Conservation (phyloP, 257 asterid species). For the Nemophila menziesii region DNA sequence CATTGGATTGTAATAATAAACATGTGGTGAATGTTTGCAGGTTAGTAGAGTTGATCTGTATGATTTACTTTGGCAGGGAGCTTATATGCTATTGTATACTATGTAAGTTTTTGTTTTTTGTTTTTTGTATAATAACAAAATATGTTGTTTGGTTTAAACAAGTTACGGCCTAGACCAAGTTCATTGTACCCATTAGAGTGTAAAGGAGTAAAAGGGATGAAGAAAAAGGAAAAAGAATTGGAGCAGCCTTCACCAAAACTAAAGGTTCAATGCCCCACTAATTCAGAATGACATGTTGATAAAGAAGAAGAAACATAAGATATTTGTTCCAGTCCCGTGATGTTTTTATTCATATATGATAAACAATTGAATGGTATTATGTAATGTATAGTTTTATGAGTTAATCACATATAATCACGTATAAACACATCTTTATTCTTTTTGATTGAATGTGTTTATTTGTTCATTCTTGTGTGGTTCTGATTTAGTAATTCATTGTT, state of each 20-base stretch:
- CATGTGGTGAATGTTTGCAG: conserved; percentile 21
- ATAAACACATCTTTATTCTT: too few relatives aligned
- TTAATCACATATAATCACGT: too few relatives aligned
- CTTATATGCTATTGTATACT: conserved; percentile 91
- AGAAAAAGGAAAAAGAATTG: conserved; percentile 15
- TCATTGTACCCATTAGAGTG: conserved; percentile 46
- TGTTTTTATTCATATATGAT: too few relatives aligned
- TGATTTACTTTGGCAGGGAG: conserved; percentile 95
- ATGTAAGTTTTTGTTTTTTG: conserved; percentile 34
- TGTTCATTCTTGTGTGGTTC: too few relatives aligned
- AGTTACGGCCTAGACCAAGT: conserved; percentile 51
- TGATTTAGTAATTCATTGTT: too few relatives aligned
- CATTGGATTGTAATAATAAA: neutral
- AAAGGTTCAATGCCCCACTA: conserved; percentile 12
- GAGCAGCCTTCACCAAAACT: conserved; percentile 18
- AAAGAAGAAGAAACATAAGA: conserved; percentile 21
- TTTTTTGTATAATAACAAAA: too few relatives aligned
- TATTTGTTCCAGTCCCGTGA: too few relatives aligned
- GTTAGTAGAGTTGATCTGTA: conserved; percentile 58
- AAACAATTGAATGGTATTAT: too few relatives aligned
- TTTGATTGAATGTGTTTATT: too few relatives aligned
- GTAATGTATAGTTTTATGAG: too few relatives aligned
- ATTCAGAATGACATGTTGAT: too few relatives aligned
- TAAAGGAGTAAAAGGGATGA: conserved; percentile 29
- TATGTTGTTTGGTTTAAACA: conserved; percentile 22